Evolutionary conservation across 495 filamentous ascomycete genomes (phyloP).

Genomic region (Penicillium nucicola): DNA sequence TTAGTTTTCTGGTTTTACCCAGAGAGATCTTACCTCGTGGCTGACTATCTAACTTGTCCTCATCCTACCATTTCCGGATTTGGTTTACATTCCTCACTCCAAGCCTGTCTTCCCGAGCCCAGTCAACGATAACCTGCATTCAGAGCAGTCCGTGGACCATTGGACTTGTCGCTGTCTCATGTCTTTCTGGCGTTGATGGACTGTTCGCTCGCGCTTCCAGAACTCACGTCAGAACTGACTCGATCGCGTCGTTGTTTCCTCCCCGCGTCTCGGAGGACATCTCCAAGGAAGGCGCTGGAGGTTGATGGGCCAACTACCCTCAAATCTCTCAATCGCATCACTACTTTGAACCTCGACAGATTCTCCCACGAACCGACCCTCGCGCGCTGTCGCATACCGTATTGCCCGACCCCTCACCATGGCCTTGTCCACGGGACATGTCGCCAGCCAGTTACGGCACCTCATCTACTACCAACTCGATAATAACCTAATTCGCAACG

Average conservation of each 20-base stretch:
- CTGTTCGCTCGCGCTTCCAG: slow-evolving; percentile 10
- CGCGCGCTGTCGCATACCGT: slow-evolving; percentile 6
- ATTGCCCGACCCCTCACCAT: slow-evolving; percentile 44
- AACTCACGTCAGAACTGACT: slow-evolving; percentile 14
- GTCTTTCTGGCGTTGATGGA: slow-evolving; percentile 13
- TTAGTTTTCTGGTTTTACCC: slow-evolving; percentile 11
- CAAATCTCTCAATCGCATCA: slow-evolving; percentile 4
- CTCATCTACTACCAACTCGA: slow-evolving; percentile 92
- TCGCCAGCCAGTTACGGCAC: slow-evolving; percentile 74
- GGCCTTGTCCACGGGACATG: slow-evolving; percentile 64
- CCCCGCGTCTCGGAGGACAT: slow-evolving; percentile 17
- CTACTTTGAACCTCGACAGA: slow-evolving; percentile 6
- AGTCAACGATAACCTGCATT: background rate
- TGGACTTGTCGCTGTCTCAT: slow-evolving; percentile 2
- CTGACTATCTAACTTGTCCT: slow-evolving; percentile 1
- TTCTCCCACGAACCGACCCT: background rate
- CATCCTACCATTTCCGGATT: slow-evolving; percentile 21
- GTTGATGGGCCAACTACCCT: slow-evolving; percentile 3
- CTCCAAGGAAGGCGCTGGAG: slow-evolving; percentile 1
- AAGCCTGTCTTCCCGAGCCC: slow-evolving; percentile 13
- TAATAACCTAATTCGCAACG: slow-evolving; percentile 81
- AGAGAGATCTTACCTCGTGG: background rate
- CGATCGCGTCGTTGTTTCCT: slow-evolving; percentile 28
- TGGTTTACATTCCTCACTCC: slow-evolving; percentile 25
- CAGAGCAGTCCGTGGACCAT: background rate